Percentiles rank a stretch among this genome's conserved stretches.
phyloP scores from a whole-genome alignment of 306 rosid species.

The Casuarina equisetifolia region DNA sequence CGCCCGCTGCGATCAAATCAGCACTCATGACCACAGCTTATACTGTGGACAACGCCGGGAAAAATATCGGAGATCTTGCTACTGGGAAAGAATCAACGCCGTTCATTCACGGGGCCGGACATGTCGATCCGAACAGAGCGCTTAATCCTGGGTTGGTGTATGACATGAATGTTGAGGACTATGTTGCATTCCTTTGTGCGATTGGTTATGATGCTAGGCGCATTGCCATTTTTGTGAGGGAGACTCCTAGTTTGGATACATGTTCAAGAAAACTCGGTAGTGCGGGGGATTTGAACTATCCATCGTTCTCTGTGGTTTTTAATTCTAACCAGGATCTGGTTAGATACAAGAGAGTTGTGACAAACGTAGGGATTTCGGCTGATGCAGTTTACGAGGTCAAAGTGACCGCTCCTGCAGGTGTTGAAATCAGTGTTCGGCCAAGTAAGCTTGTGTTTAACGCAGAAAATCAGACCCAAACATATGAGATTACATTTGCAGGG shows the following conservation, averaged over 20 bases:
- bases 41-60: constrained; percentile 64
- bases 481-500: constrained; percentile 51
- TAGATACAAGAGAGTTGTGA: constrained; percentile 62
- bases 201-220: constrained; percentile 58
- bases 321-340: constrained; percentile 22
- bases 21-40: constrained; percentile 82
- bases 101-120: constrained; percentile 84
- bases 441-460: constrained; percentile 52
- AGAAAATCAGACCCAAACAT: constrained; percentile 47
- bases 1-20: constrained; percentile 81
- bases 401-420: constrained; percentile 60
- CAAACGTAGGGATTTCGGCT: constrained; percentile 58
- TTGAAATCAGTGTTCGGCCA: constrained; percentile 61
- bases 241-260: constrained; percentile 37
- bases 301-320: constrained; percentile 69
- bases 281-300: constrained; percentile 88
- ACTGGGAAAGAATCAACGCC: constrained; percentile 67
- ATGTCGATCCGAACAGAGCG: constrained; percentile 88
- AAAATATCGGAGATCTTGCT: constrained; percentile 59
- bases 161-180: constrained; percentile 52
- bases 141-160: constrained; percentile 79
- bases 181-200: constrained; percentile 77
- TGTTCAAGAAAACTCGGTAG: constrained; percentile 39
- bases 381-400: constrained; percentile 71
- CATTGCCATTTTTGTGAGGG: constrained; percentile 58